phyloP scores from a whole-genome alignment of 108 stramenopile species.

The Seminavis robusta region DNA sequence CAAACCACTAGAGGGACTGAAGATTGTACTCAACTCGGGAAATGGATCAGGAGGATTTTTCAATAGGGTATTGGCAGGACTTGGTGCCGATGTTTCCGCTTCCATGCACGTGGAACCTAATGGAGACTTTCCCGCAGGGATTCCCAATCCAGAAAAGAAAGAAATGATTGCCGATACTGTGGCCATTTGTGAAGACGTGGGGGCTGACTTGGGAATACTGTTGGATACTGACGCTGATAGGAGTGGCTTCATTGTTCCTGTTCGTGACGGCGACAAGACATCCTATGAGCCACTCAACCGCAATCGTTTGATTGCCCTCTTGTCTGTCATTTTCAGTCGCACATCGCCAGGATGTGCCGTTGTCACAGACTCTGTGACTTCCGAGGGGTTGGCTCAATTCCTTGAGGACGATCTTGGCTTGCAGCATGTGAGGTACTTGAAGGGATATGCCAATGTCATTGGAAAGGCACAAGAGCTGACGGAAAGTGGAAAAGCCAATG shows the following conservation, averaged over 20 bases:
- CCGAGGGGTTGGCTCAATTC: slow-evolving; percentile 62
- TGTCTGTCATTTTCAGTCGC: slow-evolving; percentile 55
- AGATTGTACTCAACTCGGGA: slow-evolving; percentile 74
- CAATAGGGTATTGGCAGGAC: slow-evolving; percentile 43
- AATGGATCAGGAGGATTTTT: slow-evolving; percentile 81
- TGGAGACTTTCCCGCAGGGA: slow-evolving; percentile 60
- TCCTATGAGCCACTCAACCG: slow-evolving; percentile 67
- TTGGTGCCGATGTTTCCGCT: slow-evolving; percentile 67
- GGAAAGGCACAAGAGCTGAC: slow-evolving; percentile 64
- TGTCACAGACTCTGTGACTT: slow-evolving; percentile 82
- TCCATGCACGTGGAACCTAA: slow-evolving; percentile 53
- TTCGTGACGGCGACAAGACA: slow-evolving; percentile 6
- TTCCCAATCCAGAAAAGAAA: slow-evolving; percentile 82
- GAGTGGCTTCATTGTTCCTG: slow-evolving; percentile 69
- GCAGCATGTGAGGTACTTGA: slow-evolving; percentile 67
- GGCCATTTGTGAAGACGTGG: slow-evolving; percentile 37
- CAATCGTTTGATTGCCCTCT: slow-evolving; percentile 81
- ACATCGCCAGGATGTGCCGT: slow-evolving; percentile 63
- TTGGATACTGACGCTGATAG: slow-evolving; percentile 90
- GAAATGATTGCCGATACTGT: slow-evolving; percentile 66
- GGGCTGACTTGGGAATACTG: slow-evolving; percentile 81
- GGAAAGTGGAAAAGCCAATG: slow-evolving; percentile 56
- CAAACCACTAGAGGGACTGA: slow-evolving; percentile 51
- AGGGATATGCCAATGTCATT: slow-evolving; percentile 87
- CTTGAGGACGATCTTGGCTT: slow-evolving; percentile 48